A percentile compares a stretch with the other conserved stretches of the same genome.
These are phyloP conservation scores for Wickerhamomyces bovis DNA, from an alignment of 805 yeast genomes.

Conservation along the genomic window DNA sequence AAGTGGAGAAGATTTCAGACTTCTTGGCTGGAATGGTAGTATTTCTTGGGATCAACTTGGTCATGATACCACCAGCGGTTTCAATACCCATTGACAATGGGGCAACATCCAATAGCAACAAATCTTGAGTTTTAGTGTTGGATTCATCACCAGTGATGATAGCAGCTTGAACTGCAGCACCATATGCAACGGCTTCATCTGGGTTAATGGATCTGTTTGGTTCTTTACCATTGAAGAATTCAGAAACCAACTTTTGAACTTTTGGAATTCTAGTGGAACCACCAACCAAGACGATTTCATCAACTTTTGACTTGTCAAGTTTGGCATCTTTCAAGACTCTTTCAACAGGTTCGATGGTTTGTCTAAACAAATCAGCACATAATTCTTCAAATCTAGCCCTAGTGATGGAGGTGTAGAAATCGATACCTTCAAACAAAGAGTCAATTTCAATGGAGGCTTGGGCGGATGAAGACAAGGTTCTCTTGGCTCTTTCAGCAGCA, in stretches of 20 bases:
- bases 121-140: slow-evolving; percentile 88
- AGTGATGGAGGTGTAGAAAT: slow-evolving; percentile 95
- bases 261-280: slow-evolving; percentile 99
- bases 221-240: slow-evolving; percentile 97
- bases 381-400: slow-evolving; percentile 99
- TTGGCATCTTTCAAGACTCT: slow-evolving; percentile 92
- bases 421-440: slow-evolving; percentile 93
- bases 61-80: slow-evolving; percentile 99
- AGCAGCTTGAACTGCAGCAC: slow-evolving; percentile 99
- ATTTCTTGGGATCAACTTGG: slow-evolving; percentile 98
- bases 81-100: slow-evolving; percentile 98
- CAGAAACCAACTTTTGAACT: slow-evolving; percentile 94
- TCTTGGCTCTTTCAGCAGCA: slow-evolving; percentile 99
- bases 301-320: slow-evolving; percentile 84
- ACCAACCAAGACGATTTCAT: slow-evolving; percentile 96
- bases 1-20: slow-evolving; percentile 96
- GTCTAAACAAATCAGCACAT: slow-evolving; percentile 93
- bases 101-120: slow-evolving; percentile 95
- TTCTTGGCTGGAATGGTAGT: slow-evolving; percentile 98
- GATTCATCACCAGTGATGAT: slow-evolving; percentile 96
- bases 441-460: slow-evolving; percentile 96
- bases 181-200: slow-evolving; percentile 99
- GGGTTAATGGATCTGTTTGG: slow-evolving; percentile 98
- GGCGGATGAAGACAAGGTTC: slow-evolving; percentile 95
- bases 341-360: slow-evolving; percentile 94